These are phyloP conservation scores for Mycena albidolilacea DNA, from an alignment of 768 basidiomycete genomes.

Conservation along the genomic window DNA sequence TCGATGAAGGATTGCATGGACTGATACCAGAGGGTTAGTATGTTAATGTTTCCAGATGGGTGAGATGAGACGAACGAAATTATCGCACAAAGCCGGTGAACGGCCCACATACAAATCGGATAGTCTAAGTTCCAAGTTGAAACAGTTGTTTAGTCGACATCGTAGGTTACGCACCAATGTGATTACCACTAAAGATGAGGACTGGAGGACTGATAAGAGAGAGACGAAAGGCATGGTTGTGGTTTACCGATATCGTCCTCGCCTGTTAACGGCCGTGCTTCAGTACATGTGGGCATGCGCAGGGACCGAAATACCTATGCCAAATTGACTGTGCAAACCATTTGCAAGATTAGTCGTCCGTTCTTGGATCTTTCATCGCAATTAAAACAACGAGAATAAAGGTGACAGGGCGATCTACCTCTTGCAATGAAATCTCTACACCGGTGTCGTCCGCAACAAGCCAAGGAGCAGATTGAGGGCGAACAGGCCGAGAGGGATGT, in stretches of 20 bases:
- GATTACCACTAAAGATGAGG: slow-evolving; percentile 23
- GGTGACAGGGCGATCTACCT: neutral
- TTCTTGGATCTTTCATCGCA: slow-evolving; percentile 10
- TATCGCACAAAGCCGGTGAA: slow-evolving; percentile 57
- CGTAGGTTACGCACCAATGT: neutral
- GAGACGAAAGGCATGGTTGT: neutral
- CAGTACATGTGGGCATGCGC: neutral
- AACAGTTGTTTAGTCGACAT: too few species aligned
- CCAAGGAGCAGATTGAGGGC: slow-evolving; percentile 12
- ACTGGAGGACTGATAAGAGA: neutral
- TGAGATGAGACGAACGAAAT: slow-evolving; percentile 51
- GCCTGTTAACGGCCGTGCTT: neutral
- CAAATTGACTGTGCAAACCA: neutral
- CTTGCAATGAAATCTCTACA: neutral
- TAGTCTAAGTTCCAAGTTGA: neutral
- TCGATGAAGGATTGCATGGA: slow-evolving; percentile 8
- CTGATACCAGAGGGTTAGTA: neutral
- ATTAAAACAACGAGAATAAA: neutral
- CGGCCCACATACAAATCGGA: slow-evolving; percentile 44
- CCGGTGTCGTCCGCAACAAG: slow-evolving; percentile 13
- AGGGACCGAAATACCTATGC: slow-evolving; percentile 1
- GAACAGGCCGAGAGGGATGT: neutral
- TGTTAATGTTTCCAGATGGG: neutral
- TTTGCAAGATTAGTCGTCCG: slow-evolving; percentile 6
- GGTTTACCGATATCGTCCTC: slow-evolving; percentile 16